phyloP scores from a whole-genome alignment of 2,329 filamentous ascomycete species.

The Alternaria metachromatica region DNA sequence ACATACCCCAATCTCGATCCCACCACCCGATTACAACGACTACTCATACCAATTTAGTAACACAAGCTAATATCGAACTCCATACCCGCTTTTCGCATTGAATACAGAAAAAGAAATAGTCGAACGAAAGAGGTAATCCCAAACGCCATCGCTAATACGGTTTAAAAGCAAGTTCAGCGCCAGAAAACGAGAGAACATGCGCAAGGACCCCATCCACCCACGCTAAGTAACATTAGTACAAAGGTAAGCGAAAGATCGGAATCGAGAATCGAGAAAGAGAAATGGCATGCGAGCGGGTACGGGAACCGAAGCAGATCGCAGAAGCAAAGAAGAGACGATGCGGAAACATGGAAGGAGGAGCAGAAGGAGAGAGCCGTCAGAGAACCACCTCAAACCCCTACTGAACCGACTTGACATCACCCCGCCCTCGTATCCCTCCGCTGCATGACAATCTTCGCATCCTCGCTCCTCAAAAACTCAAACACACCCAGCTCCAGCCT shows the following conservation, averaged over 20 bases:
- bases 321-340: neutral
- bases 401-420: neutral
- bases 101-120: neutral
- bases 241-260: neutral
- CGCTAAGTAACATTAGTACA: conserved; percentile 6
- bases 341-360: neutral
- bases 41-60: conserved; percentile 9
- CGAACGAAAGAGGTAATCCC: conserved; percentile 1
- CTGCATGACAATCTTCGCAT: conserved; percentile 44
- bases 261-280: neutral
- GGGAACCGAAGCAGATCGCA: neutral
- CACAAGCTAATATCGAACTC: neutral
- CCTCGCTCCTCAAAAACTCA: conserved; percentile 39
- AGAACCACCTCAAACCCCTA: neutral
- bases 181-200: neutral
- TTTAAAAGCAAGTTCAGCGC: neutral
- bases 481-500: conserved; percentile 38
- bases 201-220: conserved; percentile 5
- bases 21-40: conserved; percentile 6
- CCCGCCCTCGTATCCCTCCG: conserved; percentile 21
- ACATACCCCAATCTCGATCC: neutral
- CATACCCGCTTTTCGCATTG: neutral
- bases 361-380: neutral
- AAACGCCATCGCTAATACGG: conserved; percentile 37
- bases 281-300: neutral